Conservation (phyloP, 1,284 basidiomycete species). For the Flammula alnicola region DNA sequence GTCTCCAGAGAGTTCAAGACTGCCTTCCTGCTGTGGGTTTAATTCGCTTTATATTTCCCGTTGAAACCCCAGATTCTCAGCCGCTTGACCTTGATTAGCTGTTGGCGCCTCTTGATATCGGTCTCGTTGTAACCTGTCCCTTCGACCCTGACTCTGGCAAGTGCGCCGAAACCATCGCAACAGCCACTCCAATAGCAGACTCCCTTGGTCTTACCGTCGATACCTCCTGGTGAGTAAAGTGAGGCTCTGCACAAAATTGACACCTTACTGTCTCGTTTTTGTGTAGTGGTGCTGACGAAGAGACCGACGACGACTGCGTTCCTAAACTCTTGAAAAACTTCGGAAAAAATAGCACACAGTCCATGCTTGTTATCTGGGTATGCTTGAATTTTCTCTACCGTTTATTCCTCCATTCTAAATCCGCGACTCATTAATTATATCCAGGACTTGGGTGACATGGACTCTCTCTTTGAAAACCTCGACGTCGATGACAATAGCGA, state of each 20-base stretch:
- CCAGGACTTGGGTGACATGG: conserved; percentile 22
- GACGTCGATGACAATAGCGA: conserved; percentile 21
- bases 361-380: conserved; percentile 26
- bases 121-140: conserved; percentile 23
- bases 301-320: conserved; percentile 25
- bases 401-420: not conserved
- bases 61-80: too few relatives aligned
- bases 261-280: not conserved
- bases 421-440: not conserved
- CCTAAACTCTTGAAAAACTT: conserved; percentile 20
- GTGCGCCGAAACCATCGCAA: conserved; percentile 21
- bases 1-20: conserved; percentile 17
- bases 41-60: not conserved
- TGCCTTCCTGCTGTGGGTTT: conserved; percentile 21
- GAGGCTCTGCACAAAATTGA: not conserved
- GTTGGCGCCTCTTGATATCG: conserved; percentile 21
- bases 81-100: too few relatives aligned
- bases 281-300: conserved; percentile 23
- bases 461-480: conserved; percentile 20
- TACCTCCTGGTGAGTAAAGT: conserved; percentile 18
- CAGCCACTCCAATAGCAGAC: conserved; percentile 21
- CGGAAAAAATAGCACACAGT: conserved; percentile 20
- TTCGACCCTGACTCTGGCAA: conserved; percentile 19
- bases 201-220: conserved; percentile 22
- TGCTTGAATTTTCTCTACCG: not conserved